Evolutionary conservation across 2,329 filamentous ascomycete genomes (phyloP), one percentile per base, ranked within the genome.

Genomic region (Tolypocladium sp.): DNA sequence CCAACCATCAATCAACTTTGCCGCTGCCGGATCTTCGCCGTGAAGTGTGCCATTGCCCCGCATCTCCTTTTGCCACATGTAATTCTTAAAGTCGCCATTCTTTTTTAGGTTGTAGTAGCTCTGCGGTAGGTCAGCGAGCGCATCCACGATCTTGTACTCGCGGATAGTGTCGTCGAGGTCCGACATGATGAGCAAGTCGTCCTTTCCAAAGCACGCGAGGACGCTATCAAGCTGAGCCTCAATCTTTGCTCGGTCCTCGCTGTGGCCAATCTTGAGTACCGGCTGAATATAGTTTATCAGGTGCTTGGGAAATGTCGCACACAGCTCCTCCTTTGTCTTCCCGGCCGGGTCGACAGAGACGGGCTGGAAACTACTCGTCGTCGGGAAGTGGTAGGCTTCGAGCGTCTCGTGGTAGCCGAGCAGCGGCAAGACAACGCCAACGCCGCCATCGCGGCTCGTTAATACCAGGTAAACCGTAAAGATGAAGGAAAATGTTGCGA

Each of bases 141-240:
- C 70, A 61, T 82, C 77, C 59, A 79, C 70, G 12, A 75, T 72
- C 5, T 69, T 65, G 56, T 76, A 74, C n/a, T 74, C 76, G 55
- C 73, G 70, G 22, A 81, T 68, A 8, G 70, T 68, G 57, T 80
- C 75, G 53, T 77, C 77, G 15, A 79, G 72, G 64, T 84, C 81
- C 58, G 80, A 82, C 64, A 80, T 78, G 63, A 83, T 70, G 56
- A 81, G 72, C 20, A 81, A 68, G 20, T 74, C 70, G 49, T 63
- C 66, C 3, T 72, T 68, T 9, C 61, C 63, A 33, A 82, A 78
- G 67, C 77, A 83, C 25, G 79, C 78, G 53, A 82, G 82, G 40
- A 81, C 77, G 63, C 77, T 82, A 49, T 75, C 68, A 53, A 85
- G 70, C 57, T 83, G 80, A 4, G 79, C 75, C 35, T 70, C 66